Percentiles rank a stretch among this genome's conserved stretches.
Conservation (phyloP, 164 flowering plant species). For the Vitis riparia region DNA sequence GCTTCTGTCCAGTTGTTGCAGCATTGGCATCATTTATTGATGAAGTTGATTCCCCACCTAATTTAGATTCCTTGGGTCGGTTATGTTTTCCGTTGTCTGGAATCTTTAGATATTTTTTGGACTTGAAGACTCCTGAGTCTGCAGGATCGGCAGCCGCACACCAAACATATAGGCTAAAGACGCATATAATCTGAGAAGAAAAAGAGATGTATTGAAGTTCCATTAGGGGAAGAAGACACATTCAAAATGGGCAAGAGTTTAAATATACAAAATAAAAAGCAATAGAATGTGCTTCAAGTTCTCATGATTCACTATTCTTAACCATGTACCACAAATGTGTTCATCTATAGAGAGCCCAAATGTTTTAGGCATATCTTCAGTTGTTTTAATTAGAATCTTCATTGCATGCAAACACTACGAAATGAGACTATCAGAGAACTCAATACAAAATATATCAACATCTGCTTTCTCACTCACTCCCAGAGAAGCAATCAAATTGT, state of each 20-base stretch:
- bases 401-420: too few relatives aligned
- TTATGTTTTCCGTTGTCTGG: slow-evolving; percentile 31
- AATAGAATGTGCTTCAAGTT: background rate
- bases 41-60: slow-evolving; percentile 55
- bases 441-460: too few relatives aligned
- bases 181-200: slow-evolving; percentile 62
- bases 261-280: slow-evolving; percentile 5
- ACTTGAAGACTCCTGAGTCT: slow-evolving; percentile 75
- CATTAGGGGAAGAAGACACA: too few relatives aligned
- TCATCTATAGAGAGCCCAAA: too few relatives aligned
- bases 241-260: background rate
- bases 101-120: slow-evolving; percentile 66
- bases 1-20: slow-evolving; percentile 36
- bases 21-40: slow-evolving; percentile 57
- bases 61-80: slow-evolving; percentile 45
- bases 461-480: too few relatives aligned
- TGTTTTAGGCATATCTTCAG: too few relatives aligned
- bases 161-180: slow-evolving; percentile 79
- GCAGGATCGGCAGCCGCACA: slow-evolving; percentile 90
- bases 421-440: too few relatives aligned
- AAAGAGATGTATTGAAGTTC: slow-evolving; percentile 7
- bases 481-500: too few relatives aligned
- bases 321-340: too few relatives aligned
- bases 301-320: too few relatives aligned
- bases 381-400: too few relatives aligned